Conservation (phyloP, 345 rosid species). For the Fremontodendron californicum region DNA sequence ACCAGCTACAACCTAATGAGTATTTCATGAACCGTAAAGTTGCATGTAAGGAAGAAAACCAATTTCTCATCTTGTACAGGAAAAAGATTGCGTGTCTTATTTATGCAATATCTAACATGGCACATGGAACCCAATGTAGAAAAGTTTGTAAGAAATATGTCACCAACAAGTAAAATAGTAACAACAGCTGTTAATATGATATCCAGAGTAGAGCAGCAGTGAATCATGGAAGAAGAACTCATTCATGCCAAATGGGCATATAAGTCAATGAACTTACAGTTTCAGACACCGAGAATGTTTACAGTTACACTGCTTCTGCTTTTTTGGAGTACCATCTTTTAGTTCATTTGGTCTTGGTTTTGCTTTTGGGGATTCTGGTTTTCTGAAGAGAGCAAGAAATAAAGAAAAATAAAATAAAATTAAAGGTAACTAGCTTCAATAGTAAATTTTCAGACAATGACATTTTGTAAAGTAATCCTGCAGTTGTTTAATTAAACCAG, state of each 20-base stretch:
- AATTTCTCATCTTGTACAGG: not conserved
- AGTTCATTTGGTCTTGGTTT: constrained; percentile 63
- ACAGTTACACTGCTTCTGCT: constrained; percentile 95
- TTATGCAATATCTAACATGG: not conserved
- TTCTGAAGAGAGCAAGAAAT: constrained; percentile 38
- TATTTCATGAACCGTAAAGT: not conserved
- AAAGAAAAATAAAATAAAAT: not conserved
- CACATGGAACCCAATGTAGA: not conserved
- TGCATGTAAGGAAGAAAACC: not conserved
- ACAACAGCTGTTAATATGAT: not conserved
- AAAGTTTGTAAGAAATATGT: not conserved
- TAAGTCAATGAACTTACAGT: constrained; percentile 51
- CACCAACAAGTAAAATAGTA: not conserved
- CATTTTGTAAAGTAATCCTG: not conserved
- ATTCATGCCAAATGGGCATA: not conserved
- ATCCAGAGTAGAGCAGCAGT: not conserved
- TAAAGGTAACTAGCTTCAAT: not conserved
- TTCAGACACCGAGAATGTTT: constrained; percentile 97
- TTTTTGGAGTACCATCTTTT: constrained; percentile 91
- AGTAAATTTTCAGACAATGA: not conserved
- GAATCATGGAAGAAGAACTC: not conserved
- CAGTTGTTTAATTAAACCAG: not conserved
- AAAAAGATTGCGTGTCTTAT: not conserved
- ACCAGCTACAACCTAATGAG: not conserved
- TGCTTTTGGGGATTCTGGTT: constrained; percentile 79